A percentile compares a stretch with the other conserved stretches of the same genome.
Conservation (phyloP, 2,329 filamentous ascomycete genomes). For the Diatrype stigma region DNA sequence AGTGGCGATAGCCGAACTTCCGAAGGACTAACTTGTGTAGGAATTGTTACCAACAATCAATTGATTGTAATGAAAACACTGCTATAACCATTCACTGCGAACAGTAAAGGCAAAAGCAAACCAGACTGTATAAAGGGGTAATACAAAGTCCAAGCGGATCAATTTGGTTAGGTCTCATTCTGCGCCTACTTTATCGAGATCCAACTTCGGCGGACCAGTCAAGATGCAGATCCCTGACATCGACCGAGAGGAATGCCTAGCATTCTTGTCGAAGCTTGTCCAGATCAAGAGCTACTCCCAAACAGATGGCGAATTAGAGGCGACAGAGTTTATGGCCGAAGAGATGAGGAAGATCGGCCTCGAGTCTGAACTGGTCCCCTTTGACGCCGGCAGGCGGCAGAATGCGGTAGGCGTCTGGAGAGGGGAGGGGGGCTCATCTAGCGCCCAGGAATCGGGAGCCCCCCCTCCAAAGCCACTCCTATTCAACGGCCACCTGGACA, state of each 20-base stretch:
- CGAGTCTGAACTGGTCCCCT: constrained; percentile 16
- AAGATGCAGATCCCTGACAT: constrained; percentile 19
- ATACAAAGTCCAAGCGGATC: too few species aligned
- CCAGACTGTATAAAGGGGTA: too few species aligned
- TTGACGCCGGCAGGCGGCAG: constrained; percentile 18
- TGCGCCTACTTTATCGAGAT: not conserved
- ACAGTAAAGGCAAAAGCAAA: too few species aligned
- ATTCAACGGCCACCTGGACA: constrained; percentile 27
- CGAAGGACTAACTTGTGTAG: too few species aligned
- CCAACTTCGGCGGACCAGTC: not conserved
- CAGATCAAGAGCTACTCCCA: constrained; percentile 26
- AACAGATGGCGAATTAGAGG: constrained; percentile 22
- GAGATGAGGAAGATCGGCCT: constrained; percentile 18
- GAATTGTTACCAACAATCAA: not conserved
- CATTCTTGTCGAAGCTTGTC: constrained; percentile 18
- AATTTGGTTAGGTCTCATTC: not conserved
- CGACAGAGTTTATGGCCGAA: constrained; percentile 17
- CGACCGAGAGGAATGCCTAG: constrained; percentile 17
- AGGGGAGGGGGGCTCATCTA: constrained; percentile 2
- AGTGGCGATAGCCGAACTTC: too few species aligned
- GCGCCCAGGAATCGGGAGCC: not conserved
- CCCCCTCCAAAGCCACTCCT: constrained; percentile 12
- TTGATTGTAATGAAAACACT: too few species aligned
- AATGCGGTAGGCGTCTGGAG: constrained; percentile 21
- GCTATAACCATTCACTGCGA: too few species aligned